These are phyloP conservation scores for Plasmodium relictum DNA, from an alignment of 169 alveolate species.

Conservation along the genomic window DNA sequence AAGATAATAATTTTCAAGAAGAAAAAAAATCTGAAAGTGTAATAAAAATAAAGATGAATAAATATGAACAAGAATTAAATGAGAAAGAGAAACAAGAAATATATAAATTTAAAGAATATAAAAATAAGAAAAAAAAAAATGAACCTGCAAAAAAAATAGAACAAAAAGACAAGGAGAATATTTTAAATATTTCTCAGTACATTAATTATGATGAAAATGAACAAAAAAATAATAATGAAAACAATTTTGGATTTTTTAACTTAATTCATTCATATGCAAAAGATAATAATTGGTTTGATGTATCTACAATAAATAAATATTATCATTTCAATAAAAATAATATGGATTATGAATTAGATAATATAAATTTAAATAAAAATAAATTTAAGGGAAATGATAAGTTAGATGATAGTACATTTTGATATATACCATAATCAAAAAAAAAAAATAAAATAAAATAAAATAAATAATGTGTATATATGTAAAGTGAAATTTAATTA, in stretches of 20 bases:
- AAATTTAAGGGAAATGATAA: neutral
- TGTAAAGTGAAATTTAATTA: neutral
- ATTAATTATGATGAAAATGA: slow-evolving; percentile 30
- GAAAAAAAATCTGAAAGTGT: slow-evolving; percentile 23
- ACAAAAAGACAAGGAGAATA: slow-evolving; percentile 8
- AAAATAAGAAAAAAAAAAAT: slow-evolving; percentile 6
- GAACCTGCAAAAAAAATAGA: neutral
- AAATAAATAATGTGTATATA: neutral
- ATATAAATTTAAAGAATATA: neutral
- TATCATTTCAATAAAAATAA: slow-evolving; percentile 44
- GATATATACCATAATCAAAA: neutral
- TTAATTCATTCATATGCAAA: slow-evolving; percentile 67
- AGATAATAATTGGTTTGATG: slow-evolving; percentile 76
- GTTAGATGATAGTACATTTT: slow-evolving; percentile 1
- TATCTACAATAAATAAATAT: slow-evolving; percentile 54
- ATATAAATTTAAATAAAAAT: slow-evolving; percentile 19
- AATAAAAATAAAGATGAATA: slow-evolving; percentile 15
- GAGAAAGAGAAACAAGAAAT: slow-evolving; percentile 31
- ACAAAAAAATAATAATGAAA: slow-evolving; percentile 6
- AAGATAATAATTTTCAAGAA: neutral
- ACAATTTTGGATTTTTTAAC: slow-evolving; percentile 31
- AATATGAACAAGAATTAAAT: slow-evolving; percentile 20
- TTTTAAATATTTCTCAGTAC: slow-evolving; percentile 50
- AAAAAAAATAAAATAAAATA: neutral
- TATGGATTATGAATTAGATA: slow-evolving; percentile 39